Evolutionary conservation across 2,329 filamentous ascomycete species (phyloP).

Genomic region (Ceratocystis papillata): DNA sequence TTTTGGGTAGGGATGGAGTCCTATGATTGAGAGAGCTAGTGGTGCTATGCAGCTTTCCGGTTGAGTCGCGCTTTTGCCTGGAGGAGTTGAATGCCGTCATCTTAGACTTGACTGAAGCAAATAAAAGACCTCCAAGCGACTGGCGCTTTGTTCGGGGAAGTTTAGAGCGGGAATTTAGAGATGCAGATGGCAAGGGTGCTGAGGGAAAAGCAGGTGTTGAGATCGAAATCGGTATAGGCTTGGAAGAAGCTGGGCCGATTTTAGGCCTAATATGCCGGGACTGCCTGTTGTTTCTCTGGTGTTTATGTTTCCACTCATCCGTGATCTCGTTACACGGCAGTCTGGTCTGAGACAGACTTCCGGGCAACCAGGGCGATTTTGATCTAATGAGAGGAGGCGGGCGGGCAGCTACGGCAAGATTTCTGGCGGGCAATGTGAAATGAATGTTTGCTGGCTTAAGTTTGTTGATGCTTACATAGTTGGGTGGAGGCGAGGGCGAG

Average conservation of each 20-base stretch:
- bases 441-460: background rate
- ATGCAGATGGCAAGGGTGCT: background rate
- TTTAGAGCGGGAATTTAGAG: background rate
- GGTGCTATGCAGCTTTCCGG: background rate
- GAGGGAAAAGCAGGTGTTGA: constrained; percentile 9
- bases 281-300: background rate
- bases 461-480: constrained; percentile 19
- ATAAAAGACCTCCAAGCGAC: constrained; percentile 20
- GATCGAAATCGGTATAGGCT: background rate
- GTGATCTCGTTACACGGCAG: constrained; percentile 19
- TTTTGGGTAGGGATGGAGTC: background rate
- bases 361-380: constrained; percentile 3
- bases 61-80: constrained; percentile 4
- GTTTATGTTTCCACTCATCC: constrained; percentile 7
- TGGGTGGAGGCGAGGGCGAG: constrained; percentile 14
- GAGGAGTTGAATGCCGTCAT: constrained; percentile 15
- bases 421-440: background rate
- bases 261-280: background rate
- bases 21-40: background rate
- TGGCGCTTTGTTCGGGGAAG: constrained; percentile 10
- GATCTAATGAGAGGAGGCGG: background rate
- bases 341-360: constrained; percentile 8
- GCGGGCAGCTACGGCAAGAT: background rate
- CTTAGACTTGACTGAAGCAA: constrained; percentile 23
- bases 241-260: background rate